Percentiles rank a stretch among this genome's conserved stretches.
Evolutionary conservation across 1,284 basidiomycete genomes (phyloP).

Genomic region (Cystobasidium sp.): DNA sequence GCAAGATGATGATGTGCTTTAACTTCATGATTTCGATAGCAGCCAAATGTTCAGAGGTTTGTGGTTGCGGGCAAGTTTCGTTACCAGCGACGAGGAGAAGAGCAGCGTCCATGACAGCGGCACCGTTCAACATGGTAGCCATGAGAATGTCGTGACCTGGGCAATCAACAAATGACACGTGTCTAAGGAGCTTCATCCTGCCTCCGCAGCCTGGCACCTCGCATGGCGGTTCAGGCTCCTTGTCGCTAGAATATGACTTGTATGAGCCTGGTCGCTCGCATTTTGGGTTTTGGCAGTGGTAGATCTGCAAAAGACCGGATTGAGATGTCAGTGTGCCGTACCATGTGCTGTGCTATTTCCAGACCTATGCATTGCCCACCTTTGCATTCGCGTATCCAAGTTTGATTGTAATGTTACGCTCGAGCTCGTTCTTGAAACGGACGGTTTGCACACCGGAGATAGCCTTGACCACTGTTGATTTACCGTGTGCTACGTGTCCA

Average conservation of each 20-base stretch:
- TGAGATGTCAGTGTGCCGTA: no score
- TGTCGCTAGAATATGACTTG: constrained; percentile 88
- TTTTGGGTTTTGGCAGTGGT: constrained; percentile 91
- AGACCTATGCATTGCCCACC: constrained; percentile 62
- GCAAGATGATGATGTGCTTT: constrained; percentile 95
- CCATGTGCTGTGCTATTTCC: no score
- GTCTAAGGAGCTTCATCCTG: constrained; percentile 85
- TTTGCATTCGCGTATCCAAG: constrained; percentile 98
- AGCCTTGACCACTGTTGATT: constrained; percentile 98
- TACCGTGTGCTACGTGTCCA: constrained; percentile 89
- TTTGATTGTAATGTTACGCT: constrained; percentile 99
- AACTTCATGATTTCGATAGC: constrained; percentile 99
- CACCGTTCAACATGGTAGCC: constrained; percentile 99
- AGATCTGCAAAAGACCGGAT: constrained; percentile 69
- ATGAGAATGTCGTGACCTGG: constrained; percentile 71
- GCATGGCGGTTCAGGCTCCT: constrained; percentile 91
- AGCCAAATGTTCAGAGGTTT: constrained; percentile 97
- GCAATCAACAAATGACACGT: constrained; percentile 92
- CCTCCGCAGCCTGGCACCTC: constrained; percentile 89
- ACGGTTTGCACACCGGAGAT: constrained; percentile 99
- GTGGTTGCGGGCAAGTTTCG: constrained; percentile 97
- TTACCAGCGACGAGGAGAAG: constrained; percentile 93
- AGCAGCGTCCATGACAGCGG: constrained; percentile 98
- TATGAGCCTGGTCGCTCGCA: constrained; percentile 94
- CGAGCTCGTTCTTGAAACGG: constrained; percentile 97